Conservation (phyloP, 2,329 filamentous ascomycete species). For the Purpureocillium takamizusanense region DNA sequence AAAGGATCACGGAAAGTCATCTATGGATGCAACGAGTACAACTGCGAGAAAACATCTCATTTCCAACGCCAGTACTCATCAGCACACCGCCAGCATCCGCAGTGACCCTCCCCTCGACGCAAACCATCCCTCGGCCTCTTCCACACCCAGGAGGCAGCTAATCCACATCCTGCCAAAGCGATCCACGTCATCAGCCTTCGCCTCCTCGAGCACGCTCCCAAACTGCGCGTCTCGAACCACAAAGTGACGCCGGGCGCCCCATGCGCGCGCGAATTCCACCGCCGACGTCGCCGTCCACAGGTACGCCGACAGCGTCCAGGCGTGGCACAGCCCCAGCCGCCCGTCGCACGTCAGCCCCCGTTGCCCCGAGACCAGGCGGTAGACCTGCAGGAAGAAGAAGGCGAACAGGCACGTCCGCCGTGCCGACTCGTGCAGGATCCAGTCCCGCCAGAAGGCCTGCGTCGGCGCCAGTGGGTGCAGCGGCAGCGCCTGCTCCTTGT, state of each 20-base stretch:
- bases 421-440: slow-evolving; percentile 43
- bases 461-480: slow-evolving; percentile 28
- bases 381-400: slow-evolving; percentile 33
- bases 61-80: no score
- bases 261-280: slow-evolving; percentile 27
- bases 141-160: slow-evolving; percentile 18
- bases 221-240: slow-evolving; percentile 22
- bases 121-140: slow-evolving; percentile 25
- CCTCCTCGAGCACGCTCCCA: slow-evolving; percentile 16
- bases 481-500: slow-evolving; percentile 13
- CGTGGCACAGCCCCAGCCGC: slow-evolving; percentile 19
- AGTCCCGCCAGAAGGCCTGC: slow-evolving; percentile 38
- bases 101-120: slow-evolving; percentile 11
- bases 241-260: slow-evolving; percentile 19
- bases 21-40: no score
- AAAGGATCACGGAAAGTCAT: no score
- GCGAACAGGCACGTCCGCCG: slow-evolving; percentile 40
- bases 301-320: slow-evolving; percentile 28
- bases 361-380: slow-evolving; percentile 22
- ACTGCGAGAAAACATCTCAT: no score
- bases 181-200: slow-evolving; percentile 33
- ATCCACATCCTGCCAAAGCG: slow-evolving; percentile 29
- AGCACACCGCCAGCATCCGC: not conserved
- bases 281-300: slow-evolving; percentile 27
- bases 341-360: slow-evolving; percentile 17